These are phyloP conservation scores for Yamadazyma conglobata DNA, from an alignment of 1,139 yeast genomes.

Conservation along the genomic window DNA sequence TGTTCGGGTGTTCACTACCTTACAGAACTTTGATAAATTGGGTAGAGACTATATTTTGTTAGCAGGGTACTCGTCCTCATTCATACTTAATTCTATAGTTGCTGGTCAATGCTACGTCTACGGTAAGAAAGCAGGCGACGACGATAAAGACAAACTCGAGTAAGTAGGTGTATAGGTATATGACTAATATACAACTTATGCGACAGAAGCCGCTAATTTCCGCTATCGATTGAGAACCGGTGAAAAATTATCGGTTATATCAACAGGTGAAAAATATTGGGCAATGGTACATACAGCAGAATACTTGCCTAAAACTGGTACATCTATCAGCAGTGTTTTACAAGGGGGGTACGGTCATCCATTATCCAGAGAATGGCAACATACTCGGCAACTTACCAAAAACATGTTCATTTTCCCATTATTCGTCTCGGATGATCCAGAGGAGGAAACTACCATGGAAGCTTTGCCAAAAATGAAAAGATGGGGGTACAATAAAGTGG, in stretches of 20 bases:
- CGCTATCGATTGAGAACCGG: no score
- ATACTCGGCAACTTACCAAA: conserved; percentile 76
- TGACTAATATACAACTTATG: no score
- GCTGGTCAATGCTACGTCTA: conserved; percentile 33
- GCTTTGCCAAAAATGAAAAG: conserved; percentile 87
- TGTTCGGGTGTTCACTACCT: conserved; percentile 56
- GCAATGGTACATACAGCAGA: conserved; percentile 62
- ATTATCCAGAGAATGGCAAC: conserved; percentile 86
- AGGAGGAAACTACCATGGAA: conserved; percentile 71
- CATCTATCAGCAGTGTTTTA: conserved; percentile 71
- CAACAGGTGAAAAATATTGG: no score
- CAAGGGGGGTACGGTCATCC: conserved; percentile 97
- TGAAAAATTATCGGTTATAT: no score
- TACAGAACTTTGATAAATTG: conserved; percentile 29
- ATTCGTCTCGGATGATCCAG: conserved; percentile 76
- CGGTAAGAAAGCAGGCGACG: conserved; percentile 16
- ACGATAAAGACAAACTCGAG: conserved; percentile 3
- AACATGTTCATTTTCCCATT: conserved; percentile 92
- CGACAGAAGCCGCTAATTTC: background rate
- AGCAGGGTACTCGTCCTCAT: conserved; percentile 35
- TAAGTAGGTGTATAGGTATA: no score
- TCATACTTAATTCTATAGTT: conserved; percentile 29
- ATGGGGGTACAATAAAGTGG: conserved; percentile 76
- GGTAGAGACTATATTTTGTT: conserved; percentile 31
- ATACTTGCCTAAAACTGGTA: conserved; percentile 53